Evolutionary conservation across 495 filamentous ascomycete genomes (phyloP), one percentile per base, ranked within the genome.

Genomic region (Parachaetomium inaequale): DNA sequence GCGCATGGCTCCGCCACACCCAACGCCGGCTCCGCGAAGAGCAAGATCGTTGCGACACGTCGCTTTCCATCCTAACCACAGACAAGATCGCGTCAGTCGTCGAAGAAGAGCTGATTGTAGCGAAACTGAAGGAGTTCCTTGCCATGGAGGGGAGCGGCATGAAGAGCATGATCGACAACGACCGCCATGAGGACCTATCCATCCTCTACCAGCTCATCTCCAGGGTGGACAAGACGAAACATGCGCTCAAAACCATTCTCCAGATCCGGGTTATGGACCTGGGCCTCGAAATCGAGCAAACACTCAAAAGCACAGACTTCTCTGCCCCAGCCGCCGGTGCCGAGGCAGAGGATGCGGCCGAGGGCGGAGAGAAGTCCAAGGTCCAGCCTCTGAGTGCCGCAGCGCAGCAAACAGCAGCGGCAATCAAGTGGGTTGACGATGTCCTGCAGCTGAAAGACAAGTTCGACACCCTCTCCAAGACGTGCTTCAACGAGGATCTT

Each of bases 341-440:
- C 8, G 82, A 82, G 28, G 78, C 72, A 11, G 73, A 77, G 34
- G 77, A 72, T 3, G 84, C 81, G 36, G 74, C 76, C 19, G 81
- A 82, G 42, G 78, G 75, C 7, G 70, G 70, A 26, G 77, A 75
- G 50, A 80, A 78, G 62, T n/a, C 73, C 11, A 79, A 79, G 43
- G 43, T 74, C 0, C 77, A 76, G 58, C 34, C 73, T 0, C 63
- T 78, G 12, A 78, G 68, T 57, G 75, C 78, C 21, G 70, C 80
- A 0, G 79, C 79, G n/a, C 81, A 82, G 59, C 73, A 76, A 64
- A 98, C 95, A 2, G 78, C 81, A 5, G 86, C 91, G 1, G 95
- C 94, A 0, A 91, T 98, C 68, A 88, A 89, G 65, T 99, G 94
- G 94, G 95, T 99, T 3, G 89, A 96, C 65, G 91, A 94, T 56